Evolutionary conservation across 495 filamentous ascomycete species (phyloP).

Genomic region (Pseudoneurospora amorphoporcata): DNA sequence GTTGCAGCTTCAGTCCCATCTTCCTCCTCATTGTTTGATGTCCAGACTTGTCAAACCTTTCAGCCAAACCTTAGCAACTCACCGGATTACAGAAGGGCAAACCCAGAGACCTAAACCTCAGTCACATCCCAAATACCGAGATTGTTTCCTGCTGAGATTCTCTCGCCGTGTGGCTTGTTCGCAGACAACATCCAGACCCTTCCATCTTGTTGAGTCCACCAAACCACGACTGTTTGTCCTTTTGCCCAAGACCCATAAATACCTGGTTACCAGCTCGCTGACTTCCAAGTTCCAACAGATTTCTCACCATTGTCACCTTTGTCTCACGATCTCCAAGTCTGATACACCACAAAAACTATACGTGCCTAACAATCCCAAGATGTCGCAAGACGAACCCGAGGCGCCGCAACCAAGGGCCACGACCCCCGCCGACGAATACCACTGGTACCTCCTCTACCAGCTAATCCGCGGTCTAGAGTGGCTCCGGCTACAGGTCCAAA

Average conservation of each 20-base stretch:
- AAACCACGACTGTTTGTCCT: not conserved
- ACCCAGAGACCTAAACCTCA: not conserved
- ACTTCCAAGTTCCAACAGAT: not conserved
- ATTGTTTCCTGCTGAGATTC: not conserved
- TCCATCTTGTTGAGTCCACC: not conserved
- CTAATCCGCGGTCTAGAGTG: not conserved
- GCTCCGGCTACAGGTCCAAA: not conserved
- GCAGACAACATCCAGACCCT: not conserved
- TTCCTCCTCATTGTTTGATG: not conserved
- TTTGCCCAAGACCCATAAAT: not conserved
- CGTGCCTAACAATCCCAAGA: not conserved
- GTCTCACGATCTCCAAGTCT: not conserved
- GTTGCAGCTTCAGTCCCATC: not conserved
- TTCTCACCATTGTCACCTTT: not conserved
- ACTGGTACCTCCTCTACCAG: not conserved
- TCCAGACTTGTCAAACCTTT: not conserved
- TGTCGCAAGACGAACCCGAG: not conserved
- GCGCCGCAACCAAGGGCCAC: not conserved
- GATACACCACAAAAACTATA: not conserved
- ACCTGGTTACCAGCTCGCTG: not conserved
- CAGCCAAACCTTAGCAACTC: not conserved
- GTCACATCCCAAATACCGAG: not conserved
- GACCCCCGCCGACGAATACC: not conserved
- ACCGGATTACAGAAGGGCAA: not conserved
- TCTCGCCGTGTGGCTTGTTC: not conserved